These are phyloP conservation scores for Calonectria naviculata DNA, from an alignment of 2,329 filamentous ascomycete species.

Conservation along the genomic window DNA sequence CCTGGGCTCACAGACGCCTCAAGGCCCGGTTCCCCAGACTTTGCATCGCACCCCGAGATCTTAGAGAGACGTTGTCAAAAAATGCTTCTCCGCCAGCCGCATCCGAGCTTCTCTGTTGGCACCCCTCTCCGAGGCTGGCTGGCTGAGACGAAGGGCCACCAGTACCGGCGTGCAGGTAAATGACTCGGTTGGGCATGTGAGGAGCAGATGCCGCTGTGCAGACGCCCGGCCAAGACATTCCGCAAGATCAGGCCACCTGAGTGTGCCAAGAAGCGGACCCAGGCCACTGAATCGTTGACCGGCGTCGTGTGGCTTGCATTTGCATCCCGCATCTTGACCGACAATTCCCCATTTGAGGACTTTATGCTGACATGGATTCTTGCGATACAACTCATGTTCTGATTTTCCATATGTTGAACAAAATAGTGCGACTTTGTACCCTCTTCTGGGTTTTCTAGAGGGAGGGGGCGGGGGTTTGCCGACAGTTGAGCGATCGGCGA, in stretches of 20 bases:
- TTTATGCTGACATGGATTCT: slow-evolving; percentile 17
- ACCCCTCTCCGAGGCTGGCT: slow-evolving; percentile 25
- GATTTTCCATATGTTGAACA: neutral
- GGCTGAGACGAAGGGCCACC: slow-evolving; percentile 15
- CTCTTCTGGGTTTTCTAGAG: neutral
- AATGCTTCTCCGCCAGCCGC: slow-evolving; percentile 24
- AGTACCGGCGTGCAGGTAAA: slow-evolving; percentile 14
- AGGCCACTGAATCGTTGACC: slow-evolving; percentile 29
- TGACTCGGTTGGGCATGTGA: slow-evolving; percentile 28
- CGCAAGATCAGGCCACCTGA: slow-evolving; percentile 36
- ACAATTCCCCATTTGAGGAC: slow-evolving; percentile 25
- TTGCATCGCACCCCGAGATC: slow-evolving; percentile 1
- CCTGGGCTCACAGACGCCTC: neutral
- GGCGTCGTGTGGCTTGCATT: slow-evolving; percentile 35
- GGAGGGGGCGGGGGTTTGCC: neutral
- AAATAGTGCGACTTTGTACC: neutral
- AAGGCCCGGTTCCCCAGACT: neutral
- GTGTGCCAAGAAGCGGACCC: slow-evolving; percentile 27
- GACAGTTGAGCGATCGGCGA: slow-evolving; percentile 16
- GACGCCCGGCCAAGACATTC: slow-evolving; percentile 29
- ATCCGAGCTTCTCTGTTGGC: slow-evolving; percentile 4
- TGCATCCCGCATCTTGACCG: slow-evolving; percentile 34
- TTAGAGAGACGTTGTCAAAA: neutral
- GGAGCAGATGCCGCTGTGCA: slow-evolving; percentile 28
- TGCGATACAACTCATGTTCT: slow-evolving; percentile 1